Percentiles rank a stretch among this genome's conserved stretches.
These are phyloP conservation scores for Triticum dicoccoides DNA, from an alignment of 176 grass and related monocot genomes.

Conservation along the genomic window DNA sequence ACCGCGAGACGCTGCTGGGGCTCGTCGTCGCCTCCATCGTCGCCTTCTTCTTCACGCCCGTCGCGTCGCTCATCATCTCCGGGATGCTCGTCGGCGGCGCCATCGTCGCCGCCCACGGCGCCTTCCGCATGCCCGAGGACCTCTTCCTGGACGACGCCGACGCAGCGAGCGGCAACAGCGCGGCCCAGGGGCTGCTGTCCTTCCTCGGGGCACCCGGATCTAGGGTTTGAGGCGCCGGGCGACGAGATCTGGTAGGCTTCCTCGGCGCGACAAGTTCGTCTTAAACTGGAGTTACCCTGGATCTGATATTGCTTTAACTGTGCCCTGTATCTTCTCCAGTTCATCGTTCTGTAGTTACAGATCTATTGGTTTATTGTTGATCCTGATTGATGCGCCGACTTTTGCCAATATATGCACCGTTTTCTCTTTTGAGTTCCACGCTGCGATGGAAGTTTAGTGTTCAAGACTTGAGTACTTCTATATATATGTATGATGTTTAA, in stretches of 20 bases:
- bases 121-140: slow-evolving; percentile 71
- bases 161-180: slow-evolving; percentile 33
- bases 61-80: slow-evolving; percentile 88
- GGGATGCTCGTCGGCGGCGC: slow-evolving; percentile 69
- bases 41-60: slow-evolving; percentile 76
- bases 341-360: slow-evolving; percentile 15
- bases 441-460: slow-evolving; percentile 14
- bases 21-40: slow-evolving; percentile 66
- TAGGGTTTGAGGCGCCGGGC: slow-evolving; percentile 45
- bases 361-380: slow-evolving; percentile 32
- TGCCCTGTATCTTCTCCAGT: slow-evolving; percentile 10
- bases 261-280: slow-evolving; percentile 7
- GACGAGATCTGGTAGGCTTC: slow-evolving; percentile 50
- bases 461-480: neutral
- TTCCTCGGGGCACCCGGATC: slow-evolving; percentile 63
- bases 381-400: slow-evolving; percentile 15
- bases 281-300: slow-evolving; percentile 25
- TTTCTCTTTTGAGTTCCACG: slow-evolving; percentile 16
- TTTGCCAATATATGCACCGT: neutral
- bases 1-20: slow-evolving; percentile 81
- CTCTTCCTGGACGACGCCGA: slow-evolving; percentile 85
- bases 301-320: slow-evolving; percentile 37
- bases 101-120: slow-evolving; percentile 75
- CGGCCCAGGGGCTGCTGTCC: slow-evolving; percentile 53
- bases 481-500: slow-evolving; percentile 10